Evolutionary conservation across 2,329 filamentous ascomycete genomes (phyloP), one percentile per base, ranked within the genome.

Genomic region (Onygenales sp.): DNA sequence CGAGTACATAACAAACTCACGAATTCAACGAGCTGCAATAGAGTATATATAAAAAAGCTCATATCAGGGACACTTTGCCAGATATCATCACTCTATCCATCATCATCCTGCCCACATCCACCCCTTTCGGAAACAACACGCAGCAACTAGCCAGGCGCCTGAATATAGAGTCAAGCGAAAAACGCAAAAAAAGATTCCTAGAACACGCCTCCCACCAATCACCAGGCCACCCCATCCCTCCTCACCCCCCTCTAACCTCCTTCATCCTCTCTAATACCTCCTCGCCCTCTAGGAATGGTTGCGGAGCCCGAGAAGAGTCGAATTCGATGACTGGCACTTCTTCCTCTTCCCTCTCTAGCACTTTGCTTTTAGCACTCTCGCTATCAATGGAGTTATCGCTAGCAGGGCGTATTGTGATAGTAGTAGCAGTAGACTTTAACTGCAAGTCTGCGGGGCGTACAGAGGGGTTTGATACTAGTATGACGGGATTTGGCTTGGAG

Each of bases 201-300:
- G 21, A 27, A 27, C 11, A 6, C 32, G 3, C 8, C 9, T 17
- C 33, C 10, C n/a, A 9, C 3, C 5, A 47, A 31, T 13, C 36
- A 31, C 17, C 37, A n/a, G 21, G 14, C 37, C 27, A 42, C 4
- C n/a, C 36, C 36, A 3, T 51, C 6, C 31, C 3, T 27, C 4
- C 21, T 27, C 21, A 27, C 21, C 21, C 21, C 21, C 21, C 37
- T 17, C 56, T 43, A 34, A 44, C 27, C 32, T 32, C 39, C 34
- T 37, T 48, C 52, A 56, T 43, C 11, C 34, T 44, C 3, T 50
- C 42, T 11, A 58, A 46, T 8, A 51, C 52, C n/a, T 49, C 52
- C 44, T 55, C 54, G 13, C 51, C 54, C 21, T 59, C 56, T 2
- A 59, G 49, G 43, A 59, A 59, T 2, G 58, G 58, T 40, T 59